Evolutionary conservation across 2,329 filamentous ascomycete genomes (phyloP).

Genomic region (Clarireedia homoeocarpa): DNA sequence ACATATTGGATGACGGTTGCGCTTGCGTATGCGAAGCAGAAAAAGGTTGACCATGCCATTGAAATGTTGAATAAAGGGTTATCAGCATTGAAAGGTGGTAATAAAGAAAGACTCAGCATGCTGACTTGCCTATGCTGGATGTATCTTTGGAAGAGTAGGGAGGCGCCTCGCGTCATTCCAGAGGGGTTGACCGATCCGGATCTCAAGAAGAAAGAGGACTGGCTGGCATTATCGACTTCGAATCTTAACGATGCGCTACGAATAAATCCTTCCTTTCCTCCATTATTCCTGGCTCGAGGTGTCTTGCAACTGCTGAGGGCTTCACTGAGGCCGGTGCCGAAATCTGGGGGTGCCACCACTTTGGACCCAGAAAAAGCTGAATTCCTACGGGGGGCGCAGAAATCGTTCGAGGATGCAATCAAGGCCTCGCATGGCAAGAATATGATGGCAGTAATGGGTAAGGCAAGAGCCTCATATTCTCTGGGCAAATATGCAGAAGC

Average conservation of each 20-base stretch:
- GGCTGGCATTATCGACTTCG: conserved; percentile 80
- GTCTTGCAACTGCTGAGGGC: conserved; percentile 83
- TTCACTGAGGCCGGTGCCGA: conserved; percentile 71
- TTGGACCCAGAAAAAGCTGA: conserved; percentile 69
- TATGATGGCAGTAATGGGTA: conserved; percentile 86
- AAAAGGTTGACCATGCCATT: conserved; percentile 78
- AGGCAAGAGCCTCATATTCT: conserved; percentile 78
- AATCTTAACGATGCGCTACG: conserved; percentile 93
- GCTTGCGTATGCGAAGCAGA: conserved; percentile 91
- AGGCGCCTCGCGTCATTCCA: conserved; percentile 55
- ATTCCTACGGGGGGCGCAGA: conserved; percentile 74
- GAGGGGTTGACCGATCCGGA: conserved; percentile 53
- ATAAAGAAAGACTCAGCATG: conserved; percentile 60
- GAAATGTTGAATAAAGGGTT: conserved; percentile 63
- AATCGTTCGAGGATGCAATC: conserved; percentile 91
- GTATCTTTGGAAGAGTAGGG: conserved; percentile 61
- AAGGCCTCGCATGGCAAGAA: conserved; percentile 79
- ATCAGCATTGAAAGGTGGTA: conserved; percentile 48
- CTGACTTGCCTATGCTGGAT: conserved; percentile 64
- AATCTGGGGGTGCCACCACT: conserved; percentile 51
- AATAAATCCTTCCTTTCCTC: conserved; percentile 86
- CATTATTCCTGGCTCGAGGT: conserved; percentile 83
- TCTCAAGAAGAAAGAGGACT: conserved; percentile 85
- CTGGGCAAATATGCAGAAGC: conserved; percentile 81
- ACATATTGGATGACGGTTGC: conserved; percentile 98